Base-by-base conservation (phyloP, 257 asterid species). In the Solanum okadae region DNA sequence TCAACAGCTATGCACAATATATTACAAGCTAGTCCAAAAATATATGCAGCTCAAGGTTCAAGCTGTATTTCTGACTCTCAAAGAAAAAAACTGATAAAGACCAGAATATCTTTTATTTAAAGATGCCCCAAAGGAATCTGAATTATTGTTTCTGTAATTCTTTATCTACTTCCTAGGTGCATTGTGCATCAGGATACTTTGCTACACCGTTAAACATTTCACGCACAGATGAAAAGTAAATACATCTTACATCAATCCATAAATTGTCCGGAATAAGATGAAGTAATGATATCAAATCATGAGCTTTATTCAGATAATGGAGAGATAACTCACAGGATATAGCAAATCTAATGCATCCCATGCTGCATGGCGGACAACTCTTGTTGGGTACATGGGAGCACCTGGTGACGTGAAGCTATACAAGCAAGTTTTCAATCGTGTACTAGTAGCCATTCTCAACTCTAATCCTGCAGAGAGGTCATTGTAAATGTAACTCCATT, bases 361-460 rank as follows among this genome's bases (percentile, higher is more conserved):
- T 72, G 99, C 99, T 31, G 99, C 98, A 91, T 96, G 99, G 27
- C 99, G 99, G 87, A 97, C 99, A 87, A 94, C 96, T 94, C 99
- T 92, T 63, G 99, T 97, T 85, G 99, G 99, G 88, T 97, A 97
- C 98, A 93, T 94, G 31, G 98, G 99, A 65, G 96, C 99, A 82
- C 99, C 99, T 9, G 99, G 99, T 79, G 98, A 94, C 52, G 99
- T 97, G 92, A 97, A 97, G 92, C 99, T 97, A 90, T 97, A 97
- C 89, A 97, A 91, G 92, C 99, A 94, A 40, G 98, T 93, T 92
- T 94, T 97, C 87, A 97, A 93, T 87, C 98, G 93, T 61, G 99
- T 97, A 87, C 97, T 94, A 29, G 99, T 97, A 4, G 98, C 88
- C 96, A 94, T 92, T 92, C 99, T 93, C 88, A 96, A 92, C 90